These are phyloP conservation scores for Stephanodiscus minutulus DNA, from an alignment of 108 stramenopile genomes.

Conservation along the genomic window DNA sequence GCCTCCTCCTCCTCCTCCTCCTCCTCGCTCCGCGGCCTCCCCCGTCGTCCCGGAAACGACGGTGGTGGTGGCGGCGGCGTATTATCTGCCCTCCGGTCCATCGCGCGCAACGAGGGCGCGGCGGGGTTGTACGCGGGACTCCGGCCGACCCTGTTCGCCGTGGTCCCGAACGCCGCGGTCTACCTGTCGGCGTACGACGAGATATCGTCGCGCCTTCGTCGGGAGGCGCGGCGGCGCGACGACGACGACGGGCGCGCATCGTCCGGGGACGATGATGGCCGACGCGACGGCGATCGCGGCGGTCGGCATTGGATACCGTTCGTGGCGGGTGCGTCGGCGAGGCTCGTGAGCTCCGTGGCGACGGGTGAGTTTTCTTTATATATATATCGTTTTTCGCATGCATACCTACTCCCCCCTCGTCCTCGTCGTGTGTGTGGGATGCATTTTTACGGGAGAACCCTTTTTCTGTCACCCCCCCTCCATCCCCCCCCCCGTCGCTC, in stretches of 20 bases:
- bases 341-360: conserved; percentile 71
- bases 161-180: conserved; percentile 85
- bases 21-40: neutral
- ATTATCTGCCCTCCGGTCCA: conserved; percentile 48
- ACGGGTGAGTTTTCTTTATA: no score
- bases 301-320: conserved; percentile 49
- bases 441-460: no score
- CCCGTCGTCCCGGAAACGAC: conserved; percentile 1
- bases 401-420: no score
- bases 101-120: conserved; percentile 68
- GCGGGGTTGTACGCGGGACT: conserved; percentile 84
- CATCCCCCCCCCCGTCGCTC: neutral
- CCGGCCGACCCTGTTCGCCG: conserved; percentile 69
- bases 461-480: no score
- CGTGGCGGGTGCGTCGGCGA: conserved; percentile 75
- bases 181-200: conserved; percentile 93
- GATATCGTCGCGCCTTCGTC: conserved; percentile 32
- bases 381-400: no score
- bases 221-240: no score
- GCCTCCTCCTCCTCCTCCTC: neutral
- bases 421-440: no score
- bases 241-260: no score
- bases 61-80: conserved; percentile 16
- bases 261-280: no score
- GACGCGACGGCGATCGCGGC: neutral